Conservation (phyloP, 306 rosid genomes). For the Oxytropis ochrocephala region DNA sequence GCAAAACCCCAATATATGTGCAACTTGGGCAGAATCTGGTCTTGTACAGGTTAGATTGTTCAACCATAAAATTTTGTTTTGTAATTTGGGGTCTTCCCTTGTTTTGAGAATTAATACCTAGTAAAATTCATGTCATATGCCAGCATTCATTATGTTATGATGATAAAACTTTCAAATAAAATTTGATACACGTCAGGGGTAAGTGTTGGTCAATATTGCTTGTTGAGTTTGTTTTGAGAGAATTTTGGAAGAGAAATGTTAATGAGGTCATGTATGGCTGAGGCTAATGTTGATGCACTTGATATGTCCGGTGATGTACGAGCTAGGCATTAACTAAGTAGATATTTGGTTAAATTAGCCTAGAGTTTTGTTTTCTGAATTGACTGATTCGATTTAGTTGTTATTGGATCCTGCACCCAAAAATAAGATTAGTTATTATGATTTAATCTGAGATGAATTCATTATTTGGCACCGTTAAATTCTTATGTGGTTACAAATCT, state of each 20-base stretch:
- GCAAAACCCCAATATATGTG: constrained; percentile 86
- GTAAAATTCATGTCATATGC: not conserved
- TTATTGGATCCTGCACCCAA: too few species aligned
- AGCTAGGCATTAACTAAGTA: not conserved
- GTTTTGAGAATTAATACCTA: not conserved
- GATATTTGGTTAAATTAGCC: not conserved
- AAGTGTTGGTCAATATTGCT: not conserved
- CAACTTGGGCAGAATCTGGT: constrained; percentile 87
- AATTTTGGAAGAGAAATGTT: not conserved
- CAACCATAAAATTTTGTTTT: not conserved
- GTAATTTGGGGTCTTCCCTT: not conserved
- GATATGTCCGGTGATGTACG: not conserved
- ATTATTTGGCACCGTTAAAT: not conserved
- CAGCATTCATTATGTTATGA: not conserved
- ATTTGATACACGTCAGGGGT: not conserved
- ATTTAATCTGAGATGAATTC: not conserved
- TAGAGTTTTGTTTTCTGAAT: not conserved
- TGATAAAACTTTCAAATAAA: not conserved
- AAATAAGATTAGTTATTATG: not conserved
- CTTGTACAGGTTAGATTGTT: constrained; percentile 63
- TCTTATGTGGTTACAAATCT: not conserved
- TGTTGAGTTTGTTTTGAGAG: not conserved
- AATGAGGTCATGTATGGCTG: not conserved
- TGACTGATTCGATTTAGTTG: not conserved
- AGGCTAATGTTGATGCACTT: not conserved